Base-by-base conservation (phyloP, 805 yeast species). In the Wickerhamomyces chaumierensis region DNA sequence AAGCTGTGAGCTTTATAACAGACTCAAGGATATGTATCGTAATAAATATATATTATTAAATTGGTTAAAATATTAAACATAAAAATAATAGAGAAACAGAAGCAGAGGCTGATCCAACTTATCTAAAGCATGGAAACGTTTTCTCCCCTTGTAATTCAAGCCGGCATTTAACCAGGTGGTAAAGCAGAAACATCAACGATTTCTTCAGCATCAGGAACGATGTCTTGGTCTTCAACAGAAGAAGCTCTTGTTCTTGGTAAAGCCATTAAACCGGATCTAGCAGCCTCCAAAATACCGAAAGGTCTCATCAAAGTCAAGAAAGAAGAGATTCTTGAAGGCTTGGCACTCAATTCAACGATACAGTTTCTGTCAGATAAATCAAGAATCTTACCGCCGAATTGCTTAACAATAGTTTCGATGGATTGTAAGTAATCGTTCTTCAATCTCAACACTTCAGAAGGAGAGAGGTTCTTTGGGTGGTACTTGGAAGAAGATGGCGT, bases 201-300 rank as follows among this genome's bases (percentile, higher is more conserved):
- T 40, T 81, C 84, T 40, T 67, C 61, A 28, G 79, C 82, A 43
- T 73, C 77, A 44, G 65, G 65, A 14, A 63, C 62, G 25, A 66
- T 65, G 12, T 64, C 69, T 9, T 71, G 81, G 21, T 69, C 76
- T 16, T 64, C 71, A 33, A 59, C 64, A 31, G 55, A 53, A 46
- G 79, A 84, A 49, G 87, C 65, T 33, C 95, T 96, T 36, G 97
- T 85, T 73, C 96, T 80, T 56, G 97, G 94, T 53, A 92, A 72
- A 9, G 97, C 98, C 90, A 92, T 87, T 94, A 90, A 85, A 65
- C 98, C 98, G 19, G 95, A 81, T 66, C 98, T 77, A 34, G 96
- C 95, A 52, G 90, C 82, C 65, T 92, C 98, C 55, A 92, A 72
- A 42, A 92, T 79, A 56, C 98, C 98, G 57, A 92, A 92, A 34